Conservation (phyloP, 306 rosid genomes). For the Herpetospermum pedunculosum region DNA sequence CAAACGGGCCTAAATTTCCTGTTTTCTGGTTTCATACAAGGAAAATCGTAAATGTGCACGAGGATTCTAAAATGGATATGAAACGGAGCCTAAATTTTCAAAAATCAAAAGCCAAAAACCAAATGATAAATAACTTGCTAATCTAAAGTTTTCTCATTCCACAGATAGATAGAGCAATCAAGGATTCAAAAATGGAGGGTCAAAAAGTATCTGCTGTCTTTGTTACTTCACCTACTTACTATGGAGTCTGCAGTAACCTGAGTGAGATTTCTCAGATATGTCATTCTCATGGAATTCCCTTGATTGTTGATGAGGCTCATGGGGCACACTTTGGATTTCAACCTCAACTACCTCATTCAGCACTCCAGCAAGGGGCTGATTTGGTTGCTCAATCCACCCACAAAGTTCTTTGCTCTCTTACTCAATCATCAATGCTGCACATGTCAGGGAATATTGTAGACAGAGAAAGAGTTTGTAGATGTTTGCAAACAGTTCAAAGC, state of each 20-base stretch:
- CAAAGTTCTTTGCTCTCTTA: slow-evolving; percentile 74
- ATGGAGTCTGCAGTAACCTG: slow-evolving; percentile 70
- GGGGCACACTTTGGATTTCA: slow-evolving; percentile 90
- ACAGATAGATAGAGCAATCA: slow-evolving; percentile 58
- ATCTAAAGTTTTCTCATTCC: slow-evolving; percentile 9
- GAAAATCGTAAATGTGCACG: no score
- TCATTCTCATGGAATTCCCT: slow-evolving; percentile 60
- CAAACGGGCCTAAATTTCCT: no score
- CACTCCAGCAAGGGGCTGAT: slow-evolving; percentile 76
- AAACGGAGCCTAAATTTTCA: no score
- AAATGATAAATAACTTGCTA: no score
- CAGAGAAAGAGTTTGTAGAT: slow-evolving; percentile 45
- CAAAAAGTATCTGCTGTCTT: slow-evolving; percentile 60
- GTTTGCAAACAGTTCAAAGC: slow-evolving; percentile 80
- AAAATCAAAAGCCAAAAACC: no score
- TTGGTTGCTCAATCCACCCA: slow-evolving; percentile 64
- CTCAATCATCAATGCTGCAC: slow-evolving; percentile 88
- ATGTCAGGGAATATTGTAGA: slow-evolving; percentile 51
- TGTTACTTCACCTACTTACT: slow-evolving; percentile 78
- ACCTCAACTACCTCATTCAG: slow-evolving; percentile 54
- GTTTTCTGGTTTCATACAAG: no score
- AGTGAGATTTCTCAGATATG: slow-evolving; percentile 49
- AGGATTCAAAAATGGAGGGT: slow-evolving; percentile 46
- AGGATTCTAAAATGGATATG: no score
- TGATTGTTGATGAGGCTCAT: slow-evolving; percentile 90